Conservation (phyloP, 2,329 filamentous ascomycete genomes). For the Trichoderma cornu-damae region DNA sequence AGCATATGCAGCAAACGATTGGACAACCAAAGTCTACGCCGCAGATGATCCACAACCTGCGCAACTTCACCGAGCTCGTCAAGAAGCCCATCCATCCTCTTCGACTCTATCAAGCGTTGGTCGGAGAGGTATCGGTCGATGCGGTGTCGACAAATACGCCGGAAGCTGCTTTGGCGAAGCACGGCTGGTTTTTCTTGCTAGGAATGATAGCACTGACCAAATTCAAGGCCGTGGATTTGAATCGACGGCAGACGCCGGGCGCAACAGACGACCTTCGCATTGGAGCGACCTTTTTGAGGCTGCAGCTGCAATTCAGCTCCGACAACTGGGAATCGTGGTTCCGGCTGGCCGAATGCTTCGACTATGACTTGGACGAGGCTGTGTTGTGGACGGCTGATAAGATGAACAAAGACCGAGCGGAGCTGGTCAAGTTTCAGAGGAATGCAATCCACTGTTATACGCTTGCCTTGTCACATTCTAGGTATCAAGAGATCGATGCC, state of each 20-base stretch:
- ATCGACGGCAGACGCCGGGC: constrained; percentile 68
- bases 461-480: constrained; percentile 53
- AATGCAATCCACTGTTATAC: constrained; percentile 77
- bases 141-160: constrained; percentile 62
- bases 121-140: constrained; percentile 69
- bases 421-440: constrained; percentile 70
- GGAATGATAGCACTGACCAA: constrained; percentile 85
- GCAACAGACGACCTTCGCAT: constrained; percentile 81
- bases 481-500: constrained; percentile 38
- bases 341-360: constrained; percentile 77
- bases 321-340: constrained; percentile 91
- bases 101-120: constrained; percentile 72
- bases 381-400: constrained; percentile 88
- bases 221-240: constrained; percentile 66
- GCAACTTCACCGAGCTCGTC: constrained; percentile 74
- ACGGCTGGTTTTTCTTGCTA: constrained; percentile 88
- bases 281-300: constrained; percentile 70
- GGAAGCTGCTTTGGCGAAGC: constrained; percentile 67
- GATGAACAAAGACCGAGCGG: constrained; percentile 74
- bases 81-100: constrained; percentile 80
- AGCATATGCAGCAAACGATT: constrained; percentile 86
- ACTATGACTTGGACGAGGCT: constrained; percentile 80
- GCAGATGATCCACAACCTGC: constrained; percentile 80
- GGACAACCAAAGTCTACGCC: constrained; percentile 72
- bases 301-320: constrained; percentile 76